Evolutionary conservation across 345 rosid genomes (phyloP).

Genomic region (Psidium friedrichsthalianum): DNA sequence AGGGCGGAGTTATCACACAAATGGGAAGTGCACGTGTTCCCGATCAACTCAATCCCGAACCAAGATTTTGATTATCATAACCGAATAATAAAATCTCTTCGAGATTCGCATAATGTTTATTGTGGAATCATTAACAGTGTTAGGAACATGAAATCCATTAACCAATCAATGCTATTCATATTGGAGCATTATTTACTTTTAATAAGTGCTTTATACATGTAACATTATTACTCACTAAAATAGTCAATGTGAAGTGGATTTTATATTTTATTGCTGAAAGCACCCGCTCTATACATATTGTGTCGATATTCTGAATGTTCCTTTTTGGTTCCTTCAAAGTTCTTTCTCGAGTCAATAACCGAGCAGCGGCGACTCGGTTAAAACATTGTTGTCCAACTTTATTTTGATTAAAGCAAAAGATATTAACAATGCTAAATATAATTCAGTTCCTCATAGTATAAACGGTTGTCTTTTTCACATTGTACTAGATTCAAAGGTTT

Average conservation of each 20-base stretch:
- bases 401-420: background rate
- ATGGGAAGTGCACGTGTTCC: conserved; percentile 57
- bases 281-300: background rate
- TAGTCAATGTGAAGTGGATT: no score
- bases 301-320: background rate
- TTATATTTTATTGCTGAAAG: background rate
- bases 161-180: background rate
- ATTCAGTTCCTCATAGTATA: background rate
- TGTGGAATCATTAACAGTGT: background rate
- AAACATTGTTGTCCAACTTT: no score
- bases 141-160: no score
- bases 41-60: conserved; percentile 16
- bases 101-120: no score
- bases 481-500: background rate
- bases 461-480: background rate
- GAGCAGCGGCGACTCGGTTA: background rate
- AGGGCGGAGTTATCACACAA: conserved; percentile 68
- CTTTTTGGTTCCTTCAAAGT: background rate
- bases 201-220: background rate
- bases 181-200: background rate
- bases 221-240: background rate
- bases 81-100: no score
- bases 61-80: no score
- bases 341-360: background rate
- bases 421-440: background rate